Evolutionary conservation across 371 early-diverging fungal species (phyloP), one percentile per base, ranked within the genome.

Genomic region (Mortierella sp.): DNA sequence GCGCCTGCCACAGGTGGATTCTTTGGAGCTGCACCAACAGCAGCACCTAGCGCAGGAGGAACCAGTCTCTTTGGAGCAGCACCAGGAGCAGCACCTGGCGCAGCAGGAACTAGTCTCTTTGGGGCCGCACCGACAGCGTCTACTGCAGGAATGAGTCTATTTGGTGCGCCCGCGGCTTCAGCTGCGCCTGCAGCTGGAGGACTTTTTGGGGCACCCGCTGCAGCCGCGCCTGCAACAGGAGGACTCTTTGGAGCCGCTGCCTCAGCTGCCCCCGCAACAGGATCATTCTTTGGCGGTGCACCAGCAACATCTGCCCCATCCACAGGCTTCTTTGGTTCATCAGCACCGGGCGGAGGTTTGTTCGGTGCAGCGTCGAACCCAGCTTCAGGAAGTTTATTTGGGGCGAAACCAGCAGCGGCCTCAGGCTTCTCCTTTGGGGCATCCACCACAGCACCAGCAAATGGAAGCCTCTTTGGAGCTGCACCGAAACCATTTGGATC

Each of bases 401-500:
- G 72, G 25, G 53, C 60, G 24, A 60, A 54, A 27, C 57, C 62
- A 17, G 39, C 55, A 28, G 19, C 46, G 1, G 57, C 45, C 21
- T 37, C 58, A 3, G 58, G 52, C 21, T 55, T 63, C 39, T 27
- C 47, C 3, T 62, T 60, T 46, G 70, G 63, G 39, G 53, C 48
- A 25, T 37, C 71, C 19, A 31, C 72, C 28, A 56, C 79, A 3
- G 59, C 79, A 45, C 62, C 69, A 17, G 63, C 71, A n/a, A 44
- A 67, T 16, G 54, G 67, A n/a, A 50, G 65, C 40, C 39, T 71
- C 16, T 78, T 78, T 60, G 63, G 62, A 37, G 16, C 69, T 13
- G 69, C 79, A 2, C 69, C 79, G 28, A 73, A 64, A 9, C 77
- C 71, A 22, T 62, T 60, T 29, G 71, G 67, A 24, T 24, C 46